These are phyloP conservation scores for Conticribra guillardii DNA, from an alignment of 108 stramenopile genomes.

Conservation along the genomic window DNA sequence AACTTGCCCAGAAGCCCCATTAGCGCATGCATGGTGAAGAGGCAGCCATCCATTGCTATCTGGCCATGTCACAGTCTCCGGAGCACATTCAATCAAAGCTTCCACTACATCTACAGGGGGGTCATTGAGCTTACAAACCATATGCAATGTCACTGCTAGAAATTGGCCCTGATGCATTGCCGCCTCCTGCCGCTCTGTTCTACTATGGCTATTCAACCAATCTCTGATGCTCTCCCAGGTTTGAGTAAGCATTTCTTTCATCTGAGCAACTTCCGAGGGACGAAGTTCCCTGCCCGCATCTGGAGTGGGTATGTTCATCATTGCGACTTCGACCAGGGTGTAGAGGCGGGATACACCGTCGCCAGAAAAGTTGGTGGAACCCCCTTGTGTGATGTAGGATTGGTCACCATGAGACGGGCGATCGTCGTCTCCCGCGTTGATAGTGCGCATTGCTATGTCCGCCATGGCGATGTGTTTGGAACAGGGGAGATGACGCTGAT, in stretches of 20 bases:
- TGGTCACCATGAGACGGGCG: too few relatives aligned
- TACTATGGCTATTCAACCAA: conserved; percentile 19
- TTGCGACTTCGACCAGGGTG: conserved; percentile 25
- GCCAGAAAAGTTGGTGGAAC: too few relatives aligned
- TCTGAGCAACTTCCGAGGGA: conserved; percentile 11
- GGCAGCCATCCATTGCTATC: conserved; percentile 83
- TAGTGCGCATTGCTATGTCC: too few relatives aligned
- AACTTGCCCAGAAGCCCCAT: conserved; percentile 34
- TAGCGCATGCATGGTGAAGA: conserved; percentile 62
- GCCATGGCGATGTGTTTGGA: too few relatives aligned
- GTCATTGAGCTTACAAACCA: conserved; percentile 66
- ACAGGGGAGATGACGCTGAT: too few relatives aligned
- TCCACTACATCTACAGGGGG: conserved; percentile 67
- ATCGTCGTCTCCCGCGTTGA: too few relatives aligned
- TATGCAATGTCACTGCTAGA: conserved; percentile 49
- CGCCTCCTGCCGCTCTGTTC: conserved; percentile 17
- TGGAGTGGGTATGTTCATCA: conserved; percentile 27
- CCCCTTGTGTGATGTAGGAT: too few relatives aligned
- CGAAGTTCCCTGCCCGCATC: conserved; percentile 4
- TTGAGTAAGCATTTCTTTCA: conserved; percentile 17
- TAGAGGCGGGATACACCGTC: conserved; percentile 14
- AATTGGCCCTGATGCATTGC: conserved; percentile 42
- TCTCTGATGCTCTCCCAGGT: conserved; percentile 34
- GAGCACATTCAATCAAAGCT: conserved; percentile 54
- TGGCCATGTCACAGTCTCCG: conserved; percentile 59